Evolutionary conservation across 2,329 filamentous ascomycete genomes (phyloP), one percentile per base, ranked within the genome.

Genomic region (Ophiostoma triangulosporum): DNA sequence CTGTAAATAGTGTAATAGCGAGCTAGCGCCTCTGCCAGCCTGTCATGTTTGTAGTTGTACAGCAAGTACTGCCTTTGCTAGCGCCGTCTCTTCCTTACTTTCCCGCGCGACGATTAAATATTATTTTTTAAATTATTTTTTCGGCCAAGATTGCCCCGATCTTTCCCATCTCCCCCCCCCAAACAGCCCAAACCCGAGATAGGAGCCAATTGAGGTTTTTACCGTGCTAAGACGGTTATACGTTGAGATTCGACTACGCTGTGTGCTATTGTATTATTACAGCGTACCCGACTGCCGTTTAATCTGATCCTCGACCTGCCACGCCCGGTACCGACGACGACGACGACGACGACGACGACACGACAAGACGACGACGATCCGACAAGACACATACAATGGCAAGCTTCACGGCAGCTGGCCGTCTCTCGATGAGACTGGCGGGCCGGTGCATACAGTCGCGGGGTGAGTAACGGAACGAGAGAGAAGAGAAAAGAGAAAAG

Each of bases 361-460:
- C 15, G 24, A 31, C 24, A 6, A 22, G 40, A 46, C 38, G 26
- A 26, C 24, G 14, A 46, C 22, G 3, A 29, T 9, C 29, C 43
- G 8, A 46, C 24, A 46, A n/a, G 15, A 46, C 24, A 29, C 9
- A 17, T 46, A 36, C 22, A 38, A 57, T 58, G 59, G 56, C 57
- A 45, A 58, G 57, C 48, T 53, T 61, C 38, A 57, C 57, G 29
- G 53, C 57, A 40, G 54, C 57, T 20, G 43, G 59, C 55, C 58
- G 59, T 50, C 53, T 60, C 14, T 57, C 59, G 26, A 51, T 55
- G 40, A 50, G 57, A 56, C 60, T 61, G 57, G 64, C 62, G 57
- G 57, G 55, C 43, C 53, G 45, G n/a, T 56, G 52, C 48, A 40
- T 45, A 48, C 50, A 53, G 32, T 46, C 52, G n/a, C 53, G 58